These are phyloP conservation scores for Globisporangium paddicum DNA, from an alignment of 352 stramenopile genomes.

Conservation along the genomic window DNA sequence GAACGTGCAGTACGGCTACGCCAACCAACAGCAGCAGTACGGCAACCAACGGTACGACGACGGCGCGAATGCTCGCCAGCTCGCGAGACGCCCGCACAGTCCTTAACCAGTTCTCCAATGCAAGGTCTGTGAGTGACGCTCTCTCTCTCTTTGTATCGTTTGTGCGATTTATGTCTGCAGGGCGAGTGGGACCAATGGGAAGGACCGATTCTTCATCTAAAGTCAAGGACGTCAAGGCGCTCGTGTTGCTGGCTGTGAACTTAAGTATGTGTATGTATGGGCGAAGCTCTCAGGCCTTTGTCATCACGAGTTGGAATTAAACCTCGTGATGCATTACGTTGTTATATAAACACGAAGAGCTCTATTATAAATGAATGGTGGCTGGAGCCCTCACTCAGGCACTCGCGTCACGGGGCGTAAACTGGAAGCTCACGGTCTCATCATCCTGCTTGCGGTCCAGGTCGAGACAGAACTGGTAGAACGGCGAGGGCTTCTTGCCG, in stretches of 20 bases:
- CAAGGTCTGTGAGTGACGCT: not conserved
- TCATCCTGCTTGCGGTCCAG: constrained; percentile 17
- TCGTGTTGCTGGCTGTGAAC: not conserved
- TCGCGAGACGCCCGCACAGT: not conserved
- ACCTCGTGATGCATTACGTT: not conserved
- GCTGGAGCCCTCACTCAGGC: not conserved
- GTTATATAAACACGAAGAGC: not conserved
- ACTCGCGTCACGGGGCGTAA: constrained; percentile 4
- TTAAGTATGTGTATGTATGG: not conserved
- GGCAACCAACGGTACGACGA: constrained; percentile 11
- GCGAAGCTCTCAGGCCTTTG: not conserved
- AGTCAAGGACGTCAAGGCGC: not conserved
- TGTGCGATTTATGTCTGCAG: not conserved
- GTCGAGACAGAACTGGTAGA: constrained; percentile 28
- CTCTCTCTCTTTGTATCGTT: not conserved
- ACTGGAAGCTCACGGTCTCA: constrained; percentile 12
- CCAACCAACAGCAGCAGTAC: constrained; percentile 8
- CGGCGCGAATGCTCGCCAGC: not conserved
- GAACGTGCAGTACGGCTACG: constrained; percentile 9
- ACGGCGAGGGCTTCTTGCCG: constrained; percentile 24
- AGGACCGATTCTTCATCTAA: constrained; percentile 7
- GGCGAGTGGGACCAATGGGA: constrained; percentile 1
- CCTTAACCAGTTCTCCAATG: not conserved
- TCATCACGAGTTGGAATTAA: too few relatives aligned
- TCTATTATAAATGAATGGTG: constrained; percentile 1